Evolutionary conservation across 257 asterid genomes (phyloP).

Genomic region (Solanum okadae): DNA sequence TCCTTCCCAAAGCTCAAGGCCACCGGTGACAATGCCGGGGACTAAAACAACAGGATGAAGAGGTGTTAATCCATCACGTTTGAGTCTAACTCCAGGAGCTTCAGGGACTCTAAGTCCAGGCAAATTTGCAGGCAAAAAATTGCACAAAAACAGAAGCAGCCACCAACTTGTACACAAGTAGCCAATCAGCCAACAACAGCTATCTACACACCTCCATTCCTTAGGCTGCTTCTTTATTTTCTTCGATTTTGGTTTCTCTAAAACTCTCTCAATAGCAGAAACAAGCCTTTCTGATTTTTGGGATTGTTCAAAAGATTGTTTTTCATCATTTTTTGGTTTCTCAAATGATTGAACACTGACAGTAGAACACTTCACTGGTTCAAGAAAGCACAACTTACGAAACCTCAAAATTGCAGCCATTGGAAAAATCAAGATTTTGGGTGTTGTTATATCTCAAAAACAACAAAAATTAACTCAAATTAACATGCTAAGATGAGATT

Average conservation of each 20-base stretch:
- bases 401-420: slow-evolving; percentile 55
- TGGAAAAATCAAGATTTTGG: neutral
- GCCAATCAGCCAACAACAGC: slow-evolving; percentile 62
- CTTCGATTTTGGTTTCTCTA: neutral
- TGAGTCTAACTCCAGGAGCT: slow-evolving; percentile 52
- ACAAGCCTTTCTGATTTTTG: neutral
- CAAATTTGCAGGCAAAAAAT: slow-evolving; percentile 37
- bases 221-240: slow-evolving; percentile 15
- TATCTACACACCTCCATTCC: slow-evolving; percentile 62
- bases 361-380: slow-evolving; percentile 25
- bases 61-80: slow-evolving; percentile 45
- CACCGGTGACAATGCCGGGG: slow-evolving; percentile 93
- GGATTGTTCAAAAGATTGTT: neutral
- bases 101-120: slow-evolving; percentile 37
- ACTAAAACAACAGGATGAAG: slow-evolving; percentile 74
- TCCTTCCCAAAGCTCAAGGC: slow-evolving; percentile 96
- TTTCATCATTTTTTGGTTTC: slow-evolving; percentile 3
- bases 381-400: slow-evolving; percentile 53
- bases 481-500: neutral
- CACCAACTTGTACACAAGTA: slow-evolving; percentile 71
- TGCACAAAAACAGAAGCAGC: slow-evolving; percentile 43
- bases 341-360: slow-evolving; percentile 9
- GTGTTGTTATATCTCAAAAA: neutral
- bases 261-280: neutral
- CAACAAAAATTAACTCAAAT: neutral